Percentiles rank a stretch among this genome's conserved stretches.
Conservation (phyloP, 2,329 filamentous ascomycete species). For the Colletotrichum sp. region DNA sequence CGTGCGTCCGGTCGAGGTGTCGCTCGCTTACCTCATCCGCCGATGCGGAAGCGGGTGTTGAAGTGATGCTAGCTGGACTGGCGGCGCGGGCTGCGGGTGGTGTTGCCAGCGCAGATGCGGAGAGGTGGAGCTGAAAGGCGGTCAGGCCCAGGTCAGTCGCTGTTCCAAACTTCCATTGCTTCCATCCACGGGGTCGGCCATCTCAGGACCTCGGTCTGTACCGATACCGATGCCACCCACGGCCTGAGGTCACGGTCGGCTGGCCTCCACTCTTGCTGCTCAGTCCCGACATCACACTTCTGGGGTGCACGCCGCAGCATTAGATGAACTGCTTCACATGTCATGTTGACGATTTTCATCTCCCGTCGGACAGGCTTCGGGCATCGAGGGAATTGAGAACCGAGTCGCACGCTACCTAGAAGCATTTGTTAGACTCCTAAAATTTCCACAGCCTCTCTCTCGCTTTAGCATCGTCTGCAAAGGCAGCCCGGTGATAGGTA, state of each 20-base stretch:
- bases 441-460: background rate
- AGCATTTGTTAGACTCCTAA: background rate
- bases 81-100: background rate
- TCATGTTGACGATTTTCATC: background rate
- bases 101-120: background rate
- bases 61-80: background rate
- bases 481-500: background rate
- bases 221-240: background rate
- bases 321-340: background rate
- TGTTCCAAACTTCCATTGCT: background rate
- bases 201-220: background rate
- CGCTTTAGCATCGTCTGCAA: background rate
- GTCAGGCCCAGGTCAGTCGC: conserved; percentile 6
- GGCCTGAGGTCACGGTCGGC: background rate
- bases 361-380: background rate
- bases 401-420: background rate
- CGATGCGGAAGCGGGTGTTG: background rate
- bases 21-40: conserved; percentile 5
- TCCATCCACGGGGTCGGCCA: background rate
- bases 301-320: background rate
- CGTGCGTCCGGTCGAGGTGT: background rate
- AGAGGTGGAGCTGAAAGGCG: conserved; percentile 15
- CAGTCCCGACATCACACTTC: background rate
- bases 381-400: background rate
- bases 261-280: background rate